phyloP scores from a whole-genome alignment of 139 green algal genomes.

The Volvox reticuliferus region DNA sequence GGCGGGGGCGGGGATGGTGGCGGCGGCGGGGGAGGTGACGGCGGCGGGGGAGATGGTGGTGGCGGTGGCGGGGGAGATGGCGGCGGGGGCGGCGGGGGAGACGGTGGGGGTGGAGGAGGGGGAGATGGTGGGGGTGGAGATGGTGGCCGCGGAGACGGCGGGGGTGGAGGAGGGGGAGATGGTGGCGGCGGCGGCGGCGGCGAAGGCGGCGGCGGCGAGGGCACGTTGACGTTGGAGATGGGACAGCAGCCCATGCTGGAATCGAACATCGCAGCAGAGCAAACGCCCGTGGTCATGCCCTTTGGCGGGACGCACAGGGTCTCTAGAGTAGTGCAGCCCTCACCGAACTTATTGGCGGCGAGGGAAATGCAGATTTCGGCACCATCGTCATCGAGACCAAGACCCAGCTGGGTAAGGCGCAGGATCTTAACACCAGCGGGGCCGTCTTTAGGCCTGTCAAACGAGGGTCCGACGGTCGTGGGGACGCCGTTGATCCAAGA shows the following conservation, averaged over 20 bases:
- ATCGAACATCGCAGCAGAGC: not conserved
- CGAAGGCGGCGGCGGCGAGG: not conserved
- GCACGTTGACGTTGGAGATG: conserved; percentile 1
- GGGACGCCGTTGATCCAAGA: conserved; percentile 7
- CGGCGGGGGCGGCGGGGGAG: not conserved
- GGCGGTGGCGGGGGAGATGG: not conserved
- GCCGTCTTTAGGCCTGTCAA: not conserved
- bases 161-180: not conserved
- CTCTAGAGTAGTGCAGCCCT: conserved; percentile 21
- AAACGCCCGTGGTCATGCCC: conserved; percentile 1
- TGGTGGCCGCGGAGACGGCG: not conserved
- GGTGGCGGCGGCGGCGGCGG: conserved; percentile 10
- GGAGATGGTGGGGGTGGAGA: not conserved
- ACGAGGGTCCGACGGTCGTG: not conserved
- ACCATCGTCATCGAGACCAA: not conserved
- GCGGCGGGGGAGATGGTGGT: not conserved
- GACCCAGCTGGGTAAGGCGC: conserved; percentile 17
- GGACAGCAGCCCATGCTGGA: not conserved
- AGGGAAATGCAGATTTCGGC: conserved; percentile 2
- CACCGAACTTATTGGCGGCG: not conserved
- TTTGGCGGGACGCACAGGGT: not conserved
- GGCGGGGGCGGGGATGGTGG: not conserved
- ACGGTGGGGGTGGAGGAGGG: not conserved
- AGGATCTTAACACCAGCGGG: not conserved
- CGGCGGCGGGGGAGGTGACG: not conserved